Percentiles rank a stretch among this genome's conserved stretches.
phyloP scores from a whole-genome alignment of 495 filamentous ascomycete genomes.

The Aspergillus nanangensis region DNA sequence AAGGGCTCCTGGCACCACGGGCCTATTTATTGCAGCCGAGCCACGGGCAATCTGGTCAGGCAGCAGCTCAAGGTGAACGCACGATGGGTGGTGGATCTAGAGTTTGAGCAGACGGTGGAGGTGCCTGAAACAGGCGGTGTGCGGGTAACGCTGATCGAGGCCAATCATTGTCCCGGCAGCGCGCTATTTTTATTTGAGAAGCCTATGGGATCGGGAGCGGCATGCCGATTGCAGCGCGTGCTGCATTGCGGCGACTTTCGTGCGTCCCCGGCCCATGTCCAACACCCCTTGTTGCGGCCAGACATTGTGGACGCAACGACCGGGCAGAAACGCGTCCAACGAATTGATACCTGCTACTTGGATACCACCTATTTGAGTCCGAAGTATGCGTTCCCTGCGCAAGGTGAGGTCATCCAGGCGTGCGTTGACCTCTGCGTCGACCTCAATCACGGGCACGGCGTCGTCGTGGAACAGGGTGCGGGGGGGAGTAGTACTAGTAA shows the following conservation, averaged over 20 bases:
- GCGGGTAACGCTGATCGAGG: conserved; percentile 87
- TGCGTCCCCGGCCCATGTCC: conserved; percentile 80
- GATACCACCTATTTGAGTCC: conserved; percentile 97
- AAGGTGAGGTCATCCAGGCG: conserved; percentile 78
- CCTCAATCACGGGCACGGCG: conserved; percentile 52
- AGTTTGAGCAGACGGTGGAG: conserved; percentile 78
- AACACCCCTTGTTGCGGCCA: conserved; percentile 75
- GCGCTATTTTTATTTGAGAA: conserved; percentile 94
- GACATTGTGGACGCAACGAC: conserved; percentile 63
- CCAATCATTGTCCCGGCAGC: conserved; percentile 95
- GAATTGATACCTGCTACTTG: conserved; percentile 90
- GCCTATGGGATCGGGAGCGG: conserved; percentile 52
- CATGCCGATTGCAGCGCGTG: conserved; percentile 62
- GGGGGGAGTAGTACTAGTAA: too few species aligned
- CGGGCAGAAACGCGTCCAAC: conserved; percentile 71
- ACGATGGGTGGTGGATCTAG: conserved; percentile 77
- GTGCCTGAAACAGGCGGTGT: conserved; percentile 77
- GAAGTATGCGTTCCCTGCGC: conserved; percentile 89
- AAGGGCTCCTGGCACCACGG: conserved; percentile 87
- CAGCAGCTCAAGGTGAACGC: conserved; percentile 81
- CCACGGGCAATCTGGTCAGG: conserved; percentile 85
- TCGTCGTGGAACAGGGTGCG: too few species aligned
- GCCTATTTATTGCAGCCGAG: conserved; percentile 91
- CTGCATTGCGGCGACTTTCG: conserved; percentile 96
- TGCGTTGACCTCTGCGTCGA: conserved; percentile 85